Evolutionary conservation across 805 yeast genomes (phyloP), one percentile per base, ranked within the genome.

Genomic region (Candida argentea): DNA sequence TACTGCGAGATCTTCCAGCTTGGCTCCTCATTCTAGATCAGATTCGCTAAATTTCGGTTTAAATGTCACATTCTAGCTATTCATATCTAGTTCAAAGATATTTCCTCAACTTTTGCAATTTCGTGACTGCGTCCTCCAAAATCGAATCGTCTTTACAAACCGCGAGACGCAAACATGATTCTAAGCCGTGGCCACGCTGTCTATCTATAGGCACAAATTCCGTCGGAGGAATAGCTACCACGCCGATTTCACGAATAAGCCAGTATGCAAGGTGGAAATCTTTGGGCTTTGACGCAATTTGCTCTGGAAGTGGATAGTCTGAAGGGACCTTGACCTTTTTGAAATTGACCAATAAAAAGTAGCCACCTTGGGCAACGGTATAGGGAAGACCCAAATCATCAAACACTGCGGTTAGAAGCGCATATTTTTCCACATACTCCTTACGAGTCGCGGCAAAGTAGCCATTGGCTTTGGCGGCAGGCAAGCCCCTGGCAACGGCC

Each of bases 151-250:
- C 95, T 59, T 91, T 91, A 66, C 98, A 91, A 12, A 91, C 93
- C 10, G 98, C 97, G 52, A 91, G 87, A 48, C 98, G 75, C 36
- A 91, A 61, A 48, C 85, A 72, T 42, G 83, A 77, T 48, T 87
- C 94, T 31, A 89, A 86, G 11, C 77, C 73, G 31, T 70, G 62
- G 18, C 81, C 86, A 13, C 36, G 35, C 41, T 63, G 53, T 39
- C 80, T 75, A 34, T 71, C 75, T 6, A 74, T 70, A 24, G 76
- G 68, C 44, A 83, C 74, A 47, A 91, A 91, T 55, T 89, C 97
- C n/a, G 95, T 80, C 16, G 97, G 97, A 7, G 98, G 98, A 38
- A 91, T 91, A 4, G 94, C 80, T 13, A 91, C 97, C 22, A 91
- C 93, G 7, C 98, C 98, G 33, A 89, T 52, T 49, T 86, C 94